Conservation (phyloP, 2,329 filamentous ascomycete genomes). For the Claviceps africana region DNA sequence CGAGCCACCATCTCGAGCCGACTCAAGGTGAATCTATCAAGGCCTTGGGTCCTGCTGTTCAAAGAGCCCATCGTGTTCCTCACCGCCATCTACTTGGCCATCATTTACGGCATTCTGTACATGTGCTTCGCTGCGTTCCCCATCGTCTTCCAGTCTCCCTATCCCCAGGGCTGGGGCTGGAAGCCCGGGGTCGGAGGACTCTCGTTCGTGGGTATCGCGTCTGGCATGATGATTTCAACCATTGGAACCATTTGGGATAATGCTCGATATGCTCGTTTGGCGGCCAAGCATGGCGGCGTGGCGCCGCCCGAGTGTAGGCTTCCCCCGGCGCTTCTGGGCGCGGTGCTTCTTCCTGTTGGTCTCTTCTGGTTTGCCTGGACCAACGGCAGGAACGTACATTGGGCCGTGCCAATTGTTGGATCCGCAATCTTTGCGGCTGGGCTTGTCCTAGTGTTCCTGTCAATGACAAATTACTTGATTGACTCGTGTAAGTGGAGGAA, state of each 20-base stretch:
- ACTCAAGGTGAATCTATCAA: constrained; percentile 41
- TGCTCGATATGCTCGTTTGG: constrained; percentile 33
- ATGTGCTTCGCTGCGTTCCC: constrained; percentile 41
- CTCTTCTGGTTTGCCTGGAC: constrained; percentile 57
- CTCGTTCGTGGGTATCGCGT: constrained; percentile 48
- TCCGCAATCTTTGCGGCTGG: constrained; percentile 39
- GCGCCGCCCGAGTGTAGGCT: constrained; percentile 51
- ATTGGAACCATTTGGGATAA: constrained; percentile 38
- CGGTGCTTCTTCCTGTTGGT: constrained; percentile 41
- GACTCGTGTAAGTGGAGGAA: constrained; percentile 33
- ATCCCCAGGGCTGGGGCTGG: constrained; percentile 35
- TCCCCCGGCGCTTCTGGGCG: constrained; percentile 45
- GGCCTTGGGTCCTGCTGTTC: constrained; percentile 53
- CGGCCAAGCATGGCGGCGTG: constrained; percentile 35
- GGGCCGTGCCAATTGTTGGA: constrained; percentile 34
- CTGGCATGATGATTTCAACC: constrained; percentile 48
- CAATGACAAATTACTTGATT: constrained; percentile 52
- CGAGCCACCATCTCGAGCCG: constrained; percentile 29
- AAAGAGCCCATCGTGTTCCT: constrained; percentile 52
- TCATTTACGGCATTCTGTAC: constrained; percentile 40
- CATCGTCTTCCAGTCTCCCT: constrained; percentile 42
- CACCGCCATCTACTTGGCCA: constrained; percentile 49
- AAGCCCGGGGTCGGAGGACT: constrained; percentile 43
- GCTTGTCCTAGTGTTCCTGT: constrained; percentile 51
- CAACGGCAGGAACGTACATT: constrained; percentile 40